Percentiles rank a stretch among this genome's conserved stretches.
These are phyloP conservation scores for Harringtonia aguacate DNA, from an alignment of 2,329 filamentous ascomycete genomes.

Conservation along the genomic window DNA sequence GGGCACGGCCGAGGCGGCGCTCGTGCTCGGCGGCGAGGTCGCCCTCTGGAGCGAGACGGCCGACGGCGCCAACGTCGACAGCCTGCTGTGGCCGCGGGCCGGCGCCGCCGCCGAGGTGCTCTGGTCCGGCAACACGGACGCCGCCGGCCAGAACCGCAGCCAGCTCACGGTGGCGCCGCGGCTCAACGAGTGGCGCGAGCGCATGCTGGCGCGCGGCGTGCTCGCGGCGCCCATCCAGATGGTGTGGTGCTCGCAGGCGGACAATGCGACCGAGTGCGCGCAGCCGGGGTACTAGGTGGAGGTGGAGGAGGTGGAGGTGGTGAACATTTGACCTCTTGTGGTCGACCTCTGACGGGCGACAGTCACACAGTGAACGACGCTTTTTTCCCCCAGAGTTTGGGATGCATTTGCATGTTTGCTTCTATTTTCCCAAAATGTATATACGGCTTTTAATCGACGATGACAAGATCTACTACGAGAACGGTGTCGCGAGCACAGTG, in stretches of 20 bases:
- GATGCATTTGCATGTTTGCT: no score
- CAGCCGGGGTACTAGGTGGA: conserved; percentile 11
- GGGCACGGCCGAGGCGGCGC: conserved; percentile 46
- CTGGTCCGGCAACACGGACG: conserved; percentile 65
- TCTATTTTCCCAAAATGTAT: no score
- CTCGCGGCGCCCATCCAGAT: conserved; percentile 56
- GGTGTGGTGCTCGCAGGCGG: conserved; percentile 57
- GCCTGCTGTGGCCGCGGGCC: conserved; percentile 67
- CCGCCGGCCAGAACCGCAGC: conserved; percentile 55
- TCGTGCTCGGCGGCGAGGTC: conserved; percentile 72
- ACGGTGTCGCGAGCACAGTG: no score
- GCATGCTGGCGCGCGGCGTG: conserved; percentile 59
- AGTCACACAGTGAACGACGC: no score
- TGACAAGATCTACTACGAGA: no score
- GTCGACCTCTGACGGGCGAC: no score
- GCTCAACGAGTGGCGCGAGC: conserved; percentile 65
- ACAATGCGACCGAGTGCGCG: conserved; percentile 37
- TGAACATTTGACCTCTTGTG: no score
- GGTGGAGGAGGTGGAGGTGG: no score
- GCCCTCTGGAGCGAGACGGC: conserved; percentile 75
- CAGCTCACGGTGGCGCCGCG: conserved; percentile 60
- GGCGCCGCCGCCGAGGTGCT: conserved; percentile 67
- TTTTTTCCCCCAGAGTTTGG: no score
- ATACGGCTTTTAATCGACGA: no score
- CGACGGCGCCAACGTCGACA: conserved; percentile 65